Evolutionary conservation across 83 land plant genomes (phyloP).

Genomic region (Picea engelmannii): DNA sequence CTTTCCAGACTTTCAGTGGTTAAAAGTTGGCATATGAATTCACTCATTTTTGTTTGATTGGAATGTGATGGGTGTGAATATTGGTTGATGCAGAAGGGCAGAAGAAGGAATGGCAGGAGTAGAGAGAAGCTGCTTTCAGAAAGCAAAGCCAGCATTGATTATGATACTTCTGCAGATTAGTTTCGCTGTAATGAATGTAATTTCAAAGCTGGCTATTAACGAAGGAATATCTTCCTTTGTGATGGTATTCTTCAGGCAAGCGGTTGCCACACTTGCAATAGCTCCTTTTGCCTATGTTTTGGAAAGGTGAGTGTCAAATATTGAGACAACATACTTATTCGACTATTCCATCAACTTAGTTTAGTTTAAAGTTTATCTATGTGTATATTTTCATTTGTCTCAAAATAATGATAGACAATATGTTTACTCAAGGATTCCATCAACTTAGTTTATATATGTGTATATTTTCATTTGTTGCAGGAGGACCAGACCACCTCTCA

Average conservation of each 20-base stretch:
- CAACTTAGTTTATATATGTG: background rate
- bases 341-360: background rate
- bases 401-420: slow-evolving; percentile 3
- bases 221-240: background rate
- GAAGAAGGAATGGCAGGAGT: too few relatives aligned
- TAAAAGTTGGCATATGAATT: too few relatives aligned
- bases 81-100: too few relatives aligned
- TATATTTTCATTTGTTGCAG: slow-evolving; percentile 25
- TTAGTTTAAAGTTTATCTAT: background rate
- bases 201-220: background rate
- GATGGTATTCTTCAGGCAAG: background rate
- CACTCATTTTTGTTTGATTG: too few relatives aligned
- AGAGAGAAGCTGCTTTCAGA: background rate
- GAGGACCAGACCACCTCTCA: slow-evolving; percentile 37
- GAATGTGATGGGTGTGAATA: too few relatives aligned
- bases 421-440: background rate
- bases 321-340: background rate
- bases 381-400: background rate
- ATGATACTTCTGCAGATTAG: background rate
- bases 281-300: background rate
- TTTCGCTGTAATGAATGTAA: background rate
- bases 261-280: background rate
- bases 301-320: background rate
- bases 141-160: background rate
- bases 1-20: too few relatives aligned